Base-by-base conservation (phyloP, 129 eudicot species). In the Flaveria robusta region DNA sequence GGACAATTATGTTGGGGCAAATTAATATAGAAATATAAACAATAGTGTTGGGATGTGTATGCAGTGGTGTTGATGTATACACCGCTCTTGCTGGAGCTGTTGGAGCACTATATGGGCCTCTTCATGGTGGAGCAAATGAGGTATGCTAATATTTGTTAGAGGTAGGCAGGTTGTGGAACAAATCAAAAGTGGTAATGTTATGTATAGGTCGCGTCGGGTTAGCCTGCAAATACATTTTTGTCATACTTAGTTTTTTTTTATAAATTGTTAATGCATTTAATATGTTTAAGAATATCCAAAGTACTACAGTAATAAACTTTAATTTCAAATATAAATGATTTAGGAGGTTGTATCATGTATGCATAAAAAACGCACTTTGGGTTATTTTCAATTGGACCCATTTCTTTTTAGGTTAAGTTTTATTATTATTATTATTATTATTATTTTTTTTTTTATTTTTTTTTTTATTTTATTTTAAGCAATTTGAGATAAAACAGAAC, bases 111-210 rank as follows among this genome's bases (percentile, higher is more conserved):
- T 95, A 95, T 76, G 99, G 99, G 68, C 99, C 99, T 52, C 97
- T 95, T 66, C 99, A 95, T 82, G 99, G 99, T 81, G 99, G 99
- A 71, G 99, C 99, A 67, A 95, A 95, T 77, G 99, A 95, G 97
- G 99, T 94, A 34, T 34, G 52, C 27, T 66, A 24, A 70, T 23
- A 52, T 54, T 47, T 7, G 13, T 26, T 66, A 65, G 58, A 55
- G 4, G 13, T 20, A 66, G 37, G 67, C 4, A 1, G 39, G 42
- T 58, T 23, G 34, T 2, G 47, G 47, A 4, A 70, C 23, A n/a
- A 45, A 62, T 49, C 45, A 70, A 70, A 20, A 66, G 15, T 11
- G 19, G 7, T 39, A 20, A 1, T 22, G 43, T 20, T 41, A 20
- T 42, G 54, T 37, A 18, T 8, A 1, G 29, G 71, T 41, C 8